Base-by-base conservation (phyloP, 2,329 filamentous ascomycete species). In the Cladosporium sp. region DNA sequence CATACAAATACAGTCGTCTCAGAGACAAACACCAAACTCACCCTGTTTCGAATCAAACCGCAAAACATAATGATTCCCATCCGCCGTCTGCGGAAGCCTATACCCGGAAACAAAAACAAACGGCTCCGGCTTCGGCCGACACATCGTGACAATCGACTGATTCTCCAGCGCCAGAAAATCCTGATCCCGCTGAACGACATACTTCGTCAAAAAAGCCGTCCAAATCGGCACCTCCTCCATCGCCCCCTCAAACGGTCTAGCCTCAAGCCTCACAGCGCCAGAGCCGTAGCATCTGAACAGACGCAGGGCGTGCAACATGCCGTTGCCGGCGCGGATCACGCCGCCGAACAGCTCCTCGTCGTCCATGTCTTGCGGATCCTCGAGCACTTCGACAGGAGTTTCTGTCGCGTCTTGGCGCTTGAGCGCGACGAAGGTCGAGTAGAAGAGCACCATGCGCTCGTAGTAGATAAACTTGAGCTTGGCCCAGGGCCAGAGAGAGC, bases 361-460 rank as follows among this genome's bases (percentile, higher is more conserved):
- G 1, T 68, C 68, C 41, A 51, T 41, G 19, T 51, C 40, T 24
- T 32, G 20, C 13, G 40, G 47, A 12, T 50, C 47, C 19, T 50
- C 47, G 39, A 50, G 36, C 17, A 50, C 27, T 4, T 38, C 22
- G 7, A 17, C 19, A 6, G 37, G 45, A 5, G 64, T 18, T 64
- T 67, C 15, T 13, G 18, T 66, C 7, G 50, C 63, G 58, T 83
- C 80, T 58, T 83, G 79, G 7, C 73, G 72, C 54, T 82, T 80
- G 65, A 83, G 73, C 1, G 79, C 79, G 8, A 82, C 63, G 50
- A 81, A 75, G 0, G 76, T 76, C 54, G 73, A 77, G 61, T 78
- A 80, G 63, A 83, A 82, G 1, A 80, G 61, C 3, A 80, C 76
- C 73, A 83, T 76, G 79, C 78, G 69, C 63, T 83, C 80, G 50